Evolutionary conservation across 768 basidiomycete genomes (phyloP).

Genomic region (Dendrothele bispora): DNA sequence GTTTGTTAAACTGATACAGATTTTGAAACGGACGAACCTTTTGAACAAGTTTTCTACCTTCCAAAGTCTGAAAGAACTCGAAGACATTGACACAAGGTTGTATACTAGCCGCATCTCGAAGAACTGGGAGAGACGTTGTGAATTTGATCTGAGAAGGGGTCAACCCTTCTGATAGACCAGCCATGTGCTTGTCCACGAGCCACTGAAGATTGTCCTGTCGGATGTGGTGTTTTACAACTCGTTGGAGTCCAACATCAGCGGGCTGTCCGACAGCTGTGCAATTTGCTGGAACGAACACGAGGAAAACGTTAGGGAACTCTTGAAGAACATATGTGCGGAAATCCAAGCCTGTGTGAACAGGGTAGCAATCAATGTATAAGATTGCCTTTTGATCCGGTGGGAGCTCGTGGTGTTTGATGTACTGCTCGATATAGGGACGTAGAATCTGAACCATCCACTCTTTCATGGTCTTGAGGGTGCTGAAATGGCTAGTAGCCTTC

Average conservation of each 20-base stretch:
- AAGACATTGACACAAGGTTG: constrained; percentile 15
- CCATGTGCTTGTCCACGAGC: constrained; percentile 14
- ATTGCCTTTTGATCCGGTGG: constrained; percentile 19
- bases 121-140: constrained; percentile 16
- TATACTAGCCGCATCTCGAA: constrained; percentile 19
- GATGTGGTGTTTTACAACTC: constrained; percentile 24
- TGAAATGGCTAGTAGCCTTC: too few species aligned
- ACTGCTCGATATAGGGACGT: too few species aligned
- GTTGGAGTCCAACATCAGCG: constrained; percentile 27
- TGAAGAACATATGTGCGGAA: constrained; percentile 20
- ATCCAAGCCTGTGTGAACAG: constrained; percentile 23
- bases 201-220: constrained; percentile 13
- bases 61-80: constrained; percentile 12
- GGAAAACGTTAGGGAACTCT: constrained; percentile 18
- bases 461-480: too few species aligned
- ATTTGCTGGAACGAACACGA: constrained; percentile 24
- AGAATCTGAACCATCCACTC: too few species aligned
- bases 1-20: too few species aligned
- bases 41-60: constrained; percentile 14
- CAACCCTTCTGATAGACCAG: constrained; percentile 12
- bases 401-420: too few species aligned
- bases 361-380: constrained; percentile 24
- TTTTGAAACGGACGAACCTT: too few species aligned
- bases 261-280: constrained; percentile 25
- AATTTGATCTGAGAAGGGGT: constrained; percentile 16